These are phyloP conservation scores for Pterula multifida DNA, from an alignment of 1,284 basidiomycete genomes.

Conservation along the genomic window DNA sequence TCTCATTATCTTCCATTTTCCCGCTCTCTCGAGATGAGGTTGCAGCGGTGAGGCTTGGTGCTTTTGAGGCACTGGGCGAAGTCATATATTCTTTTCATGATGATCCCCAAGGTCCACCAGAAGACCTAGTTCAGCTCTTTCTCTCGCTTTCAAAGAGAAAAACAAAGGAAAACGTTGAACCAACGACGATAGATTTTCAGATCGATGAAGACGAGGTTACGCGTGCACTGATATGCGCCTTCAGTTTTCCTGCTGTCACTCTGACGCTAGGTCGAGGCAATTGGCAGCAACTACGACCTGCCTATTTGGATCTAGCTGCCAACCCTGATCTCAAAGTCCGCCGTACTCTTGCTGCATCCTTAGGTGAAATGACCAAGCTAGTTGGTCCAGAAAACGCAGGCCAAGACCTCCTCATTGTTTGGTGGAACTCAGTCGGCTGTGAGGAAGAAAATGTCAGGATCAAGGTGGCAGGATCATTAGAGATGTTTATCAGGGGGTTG, in stretches of 20 bases:
- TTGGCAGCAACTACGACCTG: constrained; percentile 68
- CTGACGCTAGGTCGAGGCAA: constrained; percentile 69
- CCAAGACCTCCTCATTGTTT: constrained; percentile 65
- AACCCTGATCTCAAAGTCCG: constrained; percentile 54
- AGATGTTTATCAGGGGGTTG: constrained; percentile 46
- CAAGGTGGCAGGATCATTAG: constrained; percentile 55
- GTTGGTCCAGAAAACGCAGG: constrained; percentile 62
- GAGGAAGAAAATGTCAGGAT: constrained; percentile 63
- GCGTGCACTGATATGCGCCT: constrained; percentile 78
- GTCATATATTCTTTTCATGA: constrained; percentile 76
- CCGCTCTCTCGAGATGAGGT: constrained; percentile 60
- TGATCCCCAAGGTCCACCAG: constrained; percentile 61
- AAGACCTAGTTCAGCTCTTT: constrained; percentile 74
- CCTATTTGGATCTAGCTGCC: constrained; percentile 57
- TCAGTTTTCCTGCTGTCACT: constrained; percentile 90
- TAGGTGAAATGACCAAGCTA: constrained; percentile 86
- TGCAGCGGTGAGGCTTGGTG: constrained; percentile 66
- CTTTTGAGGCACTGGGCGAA: constrained; percentile 86
- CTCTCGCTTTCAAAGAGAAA: constrained; percentile 36
- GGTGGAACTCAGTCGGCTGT: constrained; percentile 46
- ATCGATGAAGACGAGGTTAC: neutral
- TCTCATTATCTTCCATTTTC: constrained; percentile 53
- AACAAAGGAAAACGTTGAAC: constrained; percentile 14
- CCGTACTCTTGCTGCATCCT: constrained; percentile 72
- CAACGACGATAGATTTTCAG: neutral